Percentiles rank a stretch among this genome's conserved stretches.
These are phyloP conservation scores for Psilocybe cyanescens DNA, from an alignment of 768 basidiomycete genomes.

Conservation along the genomic window DNA sequence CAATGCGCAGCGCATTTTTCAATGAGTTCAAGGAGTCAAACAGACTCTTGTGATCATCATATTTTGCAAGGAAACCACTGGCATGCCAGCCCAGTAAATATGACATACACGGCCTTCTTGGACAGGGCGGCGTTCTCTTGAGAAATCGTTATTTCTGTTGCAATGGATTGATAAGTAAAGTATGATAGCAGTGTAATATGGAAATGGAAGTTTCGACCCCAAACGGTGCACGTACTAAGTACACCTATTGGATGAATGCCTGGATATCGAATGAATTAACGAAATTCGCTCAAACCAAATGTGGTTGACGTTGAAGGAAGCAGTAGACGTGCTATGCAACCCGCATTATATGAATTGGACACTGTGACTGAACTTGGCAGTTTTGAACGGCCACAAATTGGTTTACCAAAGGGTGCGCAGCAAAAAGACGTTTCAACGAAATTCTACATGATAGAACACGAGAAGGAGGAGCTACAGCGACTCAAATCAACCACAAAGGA, in stretches of 20 bases:
- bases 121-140: not conserved
- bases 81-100: slow-evolving; percentile 5
- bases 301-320: not conserved
- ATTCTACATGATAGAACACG: slow-evolving; percentile 8
- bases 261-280: not conserved
- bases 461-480: slow-evolving; percentile 15
- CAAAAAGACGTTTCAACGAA: slow-evolving; percentile 4
- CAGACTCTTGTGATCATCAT: slow-evolving; percentile 2
- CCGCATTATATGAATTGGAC: slow-evolving; percentile 2
- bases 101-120: not conserved
- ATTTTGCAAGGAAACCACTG: slow-evolving; percentile 4
- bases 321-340: slow-evolving; percentile 1
- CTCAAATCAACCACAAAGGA: slow-evolving; percentile 12
- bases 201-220: slow-evolving; percentile 5
- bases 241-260: not conserved
- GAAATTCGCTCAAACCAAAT: not conserved
- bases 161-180: not conserved
- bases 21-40: not conserved
- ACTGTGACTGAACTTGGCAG: not conserved
- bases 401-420: not conserved
- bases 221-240: not conserved
- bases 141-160: not conserved
- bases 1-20: slow-evolving; percentile 3
- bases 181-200: not conserved
- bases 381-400: not conserved